Conservation (phyloP, 768 basidiomycete genomes). For the Suillus subluteus region DNA sequence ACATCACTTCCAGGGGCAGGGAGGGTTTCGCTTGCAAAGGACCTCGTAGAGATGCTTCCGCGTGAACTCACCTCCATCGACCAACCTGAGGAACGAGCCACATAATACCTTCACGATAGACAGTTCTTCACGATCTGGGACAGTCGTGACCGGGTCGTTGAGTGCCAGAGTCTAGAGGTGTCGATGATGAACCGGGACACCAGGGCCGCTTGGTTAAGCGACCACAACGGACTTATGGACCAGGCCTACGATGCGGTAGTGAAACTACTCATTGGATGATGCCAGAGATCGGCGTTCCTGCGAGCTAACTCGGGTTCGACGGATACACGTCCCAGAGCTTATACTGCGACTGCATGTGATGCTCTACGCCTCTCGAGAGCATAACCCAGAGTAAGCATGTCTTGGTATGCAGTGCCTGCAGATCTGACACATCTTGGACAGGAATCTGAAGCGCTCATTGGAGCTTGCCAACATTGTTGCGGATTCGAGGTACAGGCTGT, state of each 20-base stretch:
- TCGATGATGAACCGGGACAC: constrained; percentile 62
- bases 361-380: constrained; percentile 62
- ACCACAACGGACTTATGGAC: constrained; percentile 66
- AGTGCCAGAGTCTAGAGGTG: constrained; percentile 60
- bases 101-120: constrained; percentile 83
- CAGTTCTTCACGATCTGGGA: constrained; percentile 82
- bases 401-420: neutral
- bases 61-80: constrained; percentile 60
- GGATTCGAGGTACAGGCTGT: constrained; percentile 83
- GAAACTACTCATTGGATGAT: constrained; percentile 78
- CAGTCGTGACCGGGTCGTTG: constrained; percentile 59
- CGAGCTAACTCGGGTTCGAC: constrained; percentile 72
- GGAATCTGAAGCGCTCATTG: constrained; percentile 76
- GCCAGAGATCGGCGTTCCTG: constrained; percentile 57
- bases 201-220: constrained; percentile 60
- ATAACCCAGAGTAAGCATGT: constrained; percentile 65
- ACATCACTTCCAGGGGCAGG: constrained; percentile 57
- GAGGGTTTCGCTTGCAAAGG: constrained; percentile 67
- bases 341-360: constrained; percentile 82
- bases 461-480: constrained; percentile 83
- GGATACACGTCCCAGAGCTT: constrained; percentile 72
- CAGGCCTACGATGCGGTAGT: constrained; percentile 65
- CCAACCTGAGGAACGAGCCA: constrained; percentile 73
- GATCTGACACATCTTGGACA: constrained; percentile 33
- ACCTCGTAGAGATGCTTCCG: constrained; percentile 63